These are phyloP conservation scores for Auriscalpium orientale DNA, from an alignment of 768 basidiomycete species.

Conservation along the genomic window DNA sequence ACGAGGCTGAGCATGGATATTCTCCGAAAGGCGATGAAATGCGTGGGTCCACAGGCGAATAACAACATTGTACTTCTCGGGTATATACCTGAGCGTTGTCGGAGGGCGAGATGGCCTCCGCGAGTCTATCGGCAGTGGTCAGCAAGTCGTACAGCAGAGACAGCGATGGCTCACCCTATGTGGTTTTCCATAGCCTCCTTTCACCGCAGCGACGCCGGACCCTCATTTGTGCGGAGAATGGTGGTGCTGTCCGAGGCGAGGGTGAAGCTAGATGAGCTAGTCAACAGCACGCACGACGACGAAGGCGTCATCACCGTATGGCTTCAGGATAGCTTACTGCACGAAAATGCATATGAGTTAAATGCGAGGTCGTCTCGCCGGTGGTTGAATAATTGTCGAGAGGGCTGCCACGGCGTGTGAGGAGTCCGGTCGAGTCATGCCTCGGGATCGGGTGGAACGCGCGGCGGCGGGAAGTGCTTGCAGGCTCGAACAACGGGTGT, in stretches of 20 bases:
- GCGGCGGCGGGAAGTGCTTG: conserved; percentile 54
- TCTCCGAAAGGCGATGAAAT: conserved; percentile 86
- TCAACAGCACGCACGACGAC: conserved; percentile 65
- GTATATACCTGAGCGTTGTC: conserved; percentile 80
- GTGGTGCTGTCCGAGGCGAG: conserved; percentile 62
- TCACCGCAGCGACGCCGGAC: conserved; percentile 75
- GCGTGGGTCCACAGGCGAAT: conserved; percentile 87
- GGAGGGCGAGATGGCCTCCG: conserved; percentile 87
- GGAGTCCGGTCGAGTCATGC: conserved; percentile 42
- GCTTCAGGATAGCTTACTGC: conserved; percentile 51
- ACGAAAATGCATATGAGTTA: conserved; percentile 71
- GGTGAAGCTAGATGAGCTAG: conserved; percentile 61
- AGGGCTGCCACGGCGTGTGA: conserved; percentile 36
- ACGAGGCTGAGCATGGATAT: conserved; percentile 78
- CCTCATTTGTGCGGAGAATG: conserved; percentile 58
- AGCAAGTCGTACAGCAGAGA: conserved; percentile 4
- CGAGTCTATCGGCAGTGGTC: conserved; percentile 48
- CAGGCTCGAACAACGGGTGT: too few species aligned
- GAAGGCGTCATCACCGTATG: conserved; percentile 65
- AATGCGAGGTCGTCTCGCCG: conserved; percentile 87
- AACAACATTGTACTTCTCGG: conserved; percentile 93
- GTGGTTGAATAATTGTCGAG: conserved; percentile 76
- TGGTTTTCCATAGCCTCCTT: conserved; percentile 66
- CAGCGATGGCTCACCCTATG: conserved; percentile 53
- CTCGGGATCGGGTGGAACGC: conserved; percentile 60